A percentile compares a stretch with the other conserved stretches of the same genome.
Evolutionary conservation across 176 grass and related monocot species (phyloP).

Genomic region (Tuctoria greenei): DNA sequence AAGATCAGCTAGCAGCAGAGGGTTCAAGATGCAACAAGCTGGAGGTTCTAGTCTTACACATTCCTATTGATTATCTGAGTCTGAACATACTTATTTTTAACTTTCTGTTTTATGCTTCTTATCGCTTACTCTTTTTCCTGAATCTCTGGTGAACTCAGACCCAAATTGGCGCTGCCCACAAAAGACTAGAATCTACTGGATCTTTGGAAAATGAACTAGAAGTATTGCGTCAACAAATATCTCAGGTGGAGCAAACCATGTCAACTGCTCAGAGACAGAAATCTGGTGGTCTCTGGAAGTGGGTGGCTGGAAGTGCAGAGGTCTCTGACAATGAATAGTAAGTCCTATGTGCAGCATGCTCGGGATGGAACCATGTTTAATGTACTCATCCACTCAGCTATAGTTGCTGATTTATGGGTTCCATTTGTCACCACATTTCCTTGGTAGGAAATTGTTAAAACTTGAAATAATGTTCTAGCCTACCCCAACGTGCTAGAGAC

Average conservation of each 20-base stretch:
- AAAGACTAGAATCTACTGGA: constrained; percentile 58
- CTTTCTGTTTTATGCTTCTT: constrained; percentile 28
- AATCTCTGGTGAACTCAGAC: constrained; percentile 50
- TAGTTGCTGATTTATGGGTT: neutral
- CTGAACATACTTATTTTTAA: constrained; percentile 18
- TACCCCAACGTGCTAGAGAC: too few species aligned
- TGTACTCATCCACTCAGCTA: constrained; percentile 9
- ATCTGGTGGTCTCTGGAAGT: constrained; percentile 88
- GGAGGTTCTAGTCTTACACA: constrained; percentile 57
- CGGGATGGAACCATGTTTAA: constrained; percentile 3
- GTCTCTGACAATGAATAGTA: constrained; percentile 65
- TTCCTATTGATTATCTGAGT: constrained; percentile 26
- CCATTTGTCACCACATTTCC: neutral
- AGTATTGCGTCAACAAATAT: constrained; percentile 63
- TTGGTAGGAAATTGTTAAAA: neutral
- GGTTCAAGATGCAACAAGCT: constrained; percentile 87
- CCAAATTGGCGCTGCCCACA: constrained; percentile 66
- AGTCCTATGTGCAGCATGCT: constrained; percentile 24
- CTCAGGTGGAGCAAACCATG: constrained; percentile 71
- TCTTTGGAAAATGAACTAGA: constrained; percentile 76
- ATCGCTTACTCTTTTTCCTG: constrained; percentile 10
- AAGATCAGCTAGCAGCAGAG: constrained; percentile 77
- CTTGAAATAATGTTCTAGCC: neutral
- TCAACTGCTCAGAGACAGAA: constrained; percentile 48
- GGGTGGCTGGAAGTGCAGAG: constrained; percentile 67